These are phyloP conservation scores for Exsudoporus frostii DNA, from an alignment of 768 basidiomycete genomes.

Conservation along the genomic window DNA sequence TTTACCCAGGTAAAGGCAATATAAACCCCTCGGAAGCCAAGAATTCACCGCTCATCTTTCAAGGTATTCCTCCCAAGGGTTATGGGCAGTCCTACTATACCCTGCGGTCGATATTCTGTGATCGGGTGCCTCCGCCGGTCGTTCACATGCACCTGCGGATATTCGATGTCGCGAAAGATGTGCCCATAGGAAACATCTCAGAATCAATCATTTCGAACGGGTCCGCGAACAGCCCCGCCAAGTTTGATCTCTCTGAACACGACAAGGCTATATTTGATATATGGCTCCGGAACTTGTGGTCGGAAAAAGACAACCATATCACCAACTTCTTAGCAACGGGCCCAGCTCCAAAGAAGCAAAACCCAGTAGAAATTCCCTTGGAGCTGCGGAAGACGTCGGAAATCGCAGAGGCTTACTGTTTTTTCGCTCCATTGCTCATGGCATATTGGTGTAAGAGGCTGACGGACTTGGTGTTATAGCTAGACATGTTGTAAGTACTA, in stretches of 20 bases:
- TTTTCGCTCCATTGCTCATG: constrained; percentile 57
- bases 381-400: constrained; percentile 53
- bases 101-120: constrained; percentile 81
- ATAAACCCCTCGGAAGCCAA: not conserved
- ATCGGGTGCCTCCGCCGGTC: constrained; percentile 75
- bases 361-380: constrained; percentile 54
- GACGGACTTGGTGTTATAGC: constrained; percentile 19
- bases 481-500: constrained; percentile 8
- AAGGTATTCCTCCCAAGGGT: constrained; percentile 72
- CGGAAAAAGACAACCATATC: constrained; percentile 78
- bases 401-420: constrained; percentile 64
- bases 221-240: constrained; percentile 30
- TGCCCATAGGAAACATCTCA: constrained; percentile 68
- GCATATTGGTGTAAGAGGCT: constrained; percentile 48
- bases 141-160: constrained; percentile 86
- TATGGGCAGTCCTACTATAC: constrained; percentile 92
- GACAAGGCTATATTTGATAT: constrained; percentile 70
- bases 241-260: constrained; percentile 50
- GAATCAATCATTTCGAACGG: constrained; percentile 30
- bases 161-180: constrained; percentile 61
- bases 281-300: constrained; percentile 84
- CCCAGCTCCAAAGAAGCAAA: constrained; percentile 37
- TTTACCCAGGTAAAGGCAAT: constrained; percentile 70
- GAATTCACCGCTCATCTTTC: not conserved
- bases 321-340: constrained; percentile 58